Conservation (phyloP, 768 basidiomycete genomes). For the Mycena leptocephala region DNA sequence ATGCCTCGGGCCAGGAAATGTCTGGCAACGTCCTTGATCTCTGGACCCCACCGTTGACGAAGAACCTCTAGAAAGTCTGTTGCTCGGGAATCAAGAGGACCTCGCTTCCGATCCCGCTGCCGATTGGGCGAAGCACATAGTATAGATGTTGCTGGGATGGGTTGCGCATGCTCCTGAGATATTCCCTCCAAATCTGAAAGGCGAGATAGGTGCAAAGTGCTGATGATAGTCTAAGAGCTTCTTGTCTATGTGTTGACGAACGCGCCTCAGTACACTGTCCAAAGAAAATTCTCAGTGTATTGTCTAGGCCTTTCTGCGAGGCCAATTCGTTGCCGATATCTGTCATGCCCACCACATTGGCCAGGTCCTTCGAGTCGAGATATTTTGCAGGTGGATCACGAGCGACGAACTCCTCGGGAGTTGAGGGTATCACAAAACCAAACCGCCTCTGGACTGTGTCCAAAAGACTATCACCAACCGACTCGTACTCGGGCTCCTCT, state of each 20-base stretch:
- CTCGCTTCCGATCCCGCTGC: not conserved
- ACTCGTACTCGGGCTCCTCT: not conserved
- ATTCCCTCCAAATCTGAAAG: not conserved
- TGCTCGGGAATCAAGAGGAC: not conserved
- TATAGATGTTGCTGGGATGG: not conserved
- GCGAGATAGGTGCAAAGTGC: too few relatives aligned
- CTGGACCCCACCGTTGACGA: not conserved
- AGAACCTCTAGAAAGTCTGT: not conserved
- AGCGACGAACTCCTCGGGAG: not conserved
- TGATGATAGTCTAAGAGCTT: not conserved
- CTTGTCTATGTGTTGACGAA: not conserved
- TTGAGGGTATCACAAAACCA: not conserved
- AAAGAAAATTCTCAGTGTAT: not conserved
- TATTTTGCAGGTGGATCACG: too few relatives aligned
- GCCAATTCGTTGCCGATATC: not conserved
- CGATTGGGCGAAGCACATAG: not conserved
- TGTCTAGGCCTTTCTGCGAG: not conserved
- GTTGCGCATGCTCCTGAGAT: not conserved
- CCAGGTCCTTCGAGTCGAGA: not conserved
- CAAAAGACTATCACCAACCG: not conserved
- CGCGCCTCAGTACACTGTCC: not conserved
- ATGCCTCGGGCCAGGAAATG: not conserved
- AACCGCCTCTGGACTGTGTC: not conserved
- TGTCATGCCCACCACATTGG: not conserved
- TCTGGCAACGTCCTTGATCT: not conserved